Evolutionary conservation across 495 filamentous ascomycete genomes (phyloP).

Genomic region (Talaromyces stipitatus): DNA sequence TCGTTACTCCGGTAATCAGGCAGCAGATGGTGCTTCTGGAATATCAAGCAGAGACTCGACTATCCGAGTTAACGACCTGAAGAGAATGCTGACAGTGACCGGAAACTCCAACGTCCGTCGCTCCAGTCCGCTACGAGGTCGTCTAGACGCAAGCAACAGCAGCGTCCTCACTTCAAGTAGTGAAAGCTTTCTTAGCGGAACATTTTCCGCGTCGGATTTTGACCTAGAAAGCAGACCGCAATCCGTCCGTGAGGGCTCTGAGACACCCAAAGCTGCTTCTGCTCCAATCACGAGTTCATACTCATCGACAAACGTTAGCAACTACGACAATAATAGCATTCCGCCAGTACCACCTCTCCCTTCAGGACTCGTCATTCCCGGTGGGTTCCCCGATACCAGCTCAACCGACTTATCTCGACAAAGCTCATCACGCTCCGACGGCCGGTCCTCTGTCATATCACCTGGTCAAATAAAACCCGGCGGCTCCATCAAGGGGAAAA

Average conservation of each 20-base stretch:
- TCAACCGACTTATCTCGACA: conserved; percentile 18
- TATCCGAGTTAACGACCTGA: conserved; percentile 83
- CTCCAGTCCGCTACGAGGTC: conserved; percentile 32
- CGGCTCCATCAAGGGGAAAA: conserved; percentile 11
- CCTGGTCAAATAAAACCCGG: conserved; percentile 15
- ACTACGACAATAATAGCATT: conserved; percentile 19
- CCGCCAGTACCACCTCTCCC: conserved; percentile 40
- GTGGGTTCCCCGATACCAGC: conserved; percentile 26
- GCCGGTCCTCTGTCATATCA: conserved; percentile 33
- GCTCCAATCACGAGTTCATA: conserved; percentile 9
- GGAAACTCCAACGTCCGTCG: conserved; percentile 25
- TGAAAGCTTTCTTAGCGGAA: conserved; percentile 38
- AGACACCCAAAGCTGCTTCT: conserved; percentile 26
- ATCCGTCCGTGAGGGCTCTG: conserved; percentile 21
- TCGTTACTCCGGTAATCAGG: conserved; percentile 22
- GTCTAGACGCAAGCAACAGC: conserved; percentile 25
- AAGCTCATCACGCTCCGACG: conserved; percentile 22
- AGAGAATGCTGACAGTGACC: conserved; percentile 56
- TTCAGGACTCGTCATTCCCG: conserved; percentile 26
- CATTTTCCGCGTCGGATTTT: conserved; percentile 29
- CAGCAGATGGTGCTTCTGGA: conserved; percentile 41
- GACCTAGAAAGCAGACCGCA: conserved; percentile 26
- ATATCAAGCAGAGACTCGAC: conserved; percentile 57
- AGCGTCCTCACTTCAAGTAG: conserved; percentile 37
- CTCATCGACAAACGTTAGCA: background rate